Conservation (phyloP, 2,329 filamentous ascomycete species). For the Aureobasidium pullulans region DNA sequence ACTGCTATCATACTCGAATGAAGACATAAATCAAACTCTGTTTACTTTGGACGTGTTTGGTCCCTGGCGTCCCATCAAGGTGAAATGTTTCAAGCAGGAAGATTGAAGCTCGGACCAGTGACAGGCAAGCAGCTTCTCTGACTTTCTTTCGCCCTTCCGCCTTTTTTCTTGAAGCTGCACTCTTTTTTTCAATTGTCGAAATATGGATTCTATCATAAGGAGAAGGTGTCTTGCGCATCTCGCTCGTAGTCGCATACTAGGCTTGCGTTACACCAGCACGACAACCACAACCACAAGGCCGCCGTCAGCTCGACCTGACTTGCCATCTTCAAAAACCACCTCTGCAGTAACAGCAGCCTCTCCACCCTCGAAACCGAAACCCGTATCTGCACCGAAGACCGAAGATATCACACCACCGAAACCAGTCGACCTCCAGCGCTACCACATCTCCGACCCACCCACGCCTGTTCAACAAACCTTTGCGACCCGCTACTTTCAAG, state of each 20-base stretch:
- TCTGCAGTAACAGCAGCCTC: not conserved
- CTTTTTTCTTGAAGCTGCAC: not conserved
- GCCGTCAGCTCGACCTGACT: not conserved
- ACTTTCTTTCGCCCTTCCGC: not conserved
- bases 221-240: not conserved
- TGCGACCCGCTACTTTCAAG: conserved; percentile 39
- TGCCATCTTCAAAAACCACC: not conserved
- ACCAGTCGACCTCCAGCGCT: conserved; percentile 23
- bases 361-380: not conserved
- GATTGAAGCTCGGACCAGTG: not conserved
- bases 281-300: not conserved
- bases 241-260: conserved; percentile 4
- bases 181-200: not conserved
- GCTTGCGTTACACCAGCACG: not conserved
- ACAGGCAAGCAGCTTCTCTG: not conserved
- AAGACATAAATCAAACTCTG: not conserved
- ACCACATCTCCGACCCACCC: conserved; percentile 26
- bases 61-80: not conserved
- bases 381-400: not conserved
- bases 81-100: not conserved
- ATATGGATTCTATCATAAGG: not conserved
- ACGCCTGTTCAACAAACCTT: conserved; percentile 31
- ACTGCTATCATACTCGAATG: not conserved
- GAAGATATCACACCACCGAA: not conserved
- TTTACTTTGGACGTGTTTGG: not conserved